Percentiles rank a stretch among this genome's conserved stretches.
These are phyloP conservation scores for Annona cherimola DNA, from an alignment of 164 flowering plant species.

Conservation along the genomic window DNA sequence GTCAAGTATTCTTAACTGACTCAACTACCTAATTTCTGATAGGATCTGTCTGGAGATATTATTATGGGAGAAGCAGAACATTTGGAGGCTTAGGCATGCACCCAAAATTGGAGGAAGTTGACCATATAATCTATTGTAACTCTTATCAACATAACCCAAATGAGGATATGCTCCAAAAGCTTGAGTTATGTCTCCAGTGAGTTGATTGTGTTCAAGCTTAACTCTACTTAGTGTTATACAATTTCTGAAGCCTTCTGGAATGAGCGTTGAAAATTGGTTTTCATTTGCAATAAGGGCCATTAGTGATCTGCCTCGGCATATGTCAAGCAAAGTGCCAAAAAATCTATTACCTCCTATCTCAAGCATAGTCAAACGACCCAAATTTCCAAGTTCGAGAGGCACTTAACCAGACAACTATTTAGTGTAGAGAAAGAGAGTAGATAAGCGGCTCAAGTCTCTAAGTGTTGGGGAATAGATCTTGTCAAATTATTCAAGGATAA, in stretches of 20 bases:
- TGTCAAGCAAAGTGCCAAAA: background rate
- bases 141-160: conserved; percentile 17
- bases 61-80: conserved; percentile 6
- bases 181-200: conserved; percentile 34
- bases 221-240: conserved; percentile 11
- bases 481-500: no score
- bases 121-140: conserved; percentile 25
- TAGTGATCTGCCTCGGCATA: conserved; percentile 5
- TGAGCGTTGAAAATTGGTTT: conserved; percentile 1
- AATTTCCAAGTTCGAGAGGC: no score
- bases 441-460: no score
- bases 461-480: no score
- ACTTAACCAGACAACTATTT: no score
- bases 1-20: conserved; percentile 1
- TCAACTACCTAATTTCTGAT: conserved; percentile 7
- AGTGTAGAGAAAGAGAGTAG: no score
- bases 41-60: conserved; percentile 23
- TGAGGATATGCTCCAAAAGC: conserved; percentile 29
- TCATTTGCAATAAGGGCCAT: background rate
- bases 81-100: conserved; percentile 16
- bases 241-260: conserved; percentile 3
- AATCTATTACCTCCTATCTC: background rate
- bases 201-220: conserved; percentile 42
- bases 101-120: conserved; percentile 30
- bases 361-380: background rate